Base-by-base conservation (phyloP, 2,329 filamentous ascomycete species). In the Paraconiothyrium brasiliense region DNA sequence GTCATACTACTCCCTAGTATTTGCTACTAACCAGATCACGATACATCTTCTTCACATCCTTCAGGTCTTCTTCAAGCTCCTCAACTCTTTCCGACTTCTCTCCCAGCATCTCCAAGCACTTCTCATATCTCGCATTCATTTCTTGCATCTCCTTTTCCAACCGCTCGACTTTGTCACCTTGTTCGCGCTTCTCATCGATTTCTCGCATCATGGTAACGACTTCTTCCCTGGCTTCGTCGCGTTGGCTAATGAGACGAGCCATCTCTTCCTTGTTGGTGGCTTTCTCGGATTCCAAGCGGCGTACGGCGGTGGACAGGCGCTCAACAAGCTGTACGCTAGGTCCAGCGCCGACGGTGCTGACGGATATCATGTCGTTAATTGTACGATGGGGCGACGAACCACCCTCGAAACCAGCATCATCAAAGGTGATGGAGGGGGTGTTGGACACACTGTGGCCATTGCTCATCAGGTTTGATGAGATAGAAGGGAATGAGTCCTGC, bases 31-130 rank as follows among this genome's bases (percentile, higher is more conserved):
- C 91, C 77, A 99, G 81, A 76, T 98, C 94, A 67, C 93, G 88
- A 82, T 98, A 98, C 86, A 99, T 97, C 74, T 90, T 90, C 84
- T 99, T 99, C 77, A 99, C 85, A 83, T 99, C 95, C 67, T 89
- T 84, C 57, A 99, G 91, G 83, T 98, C 95, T 13, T 91, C 90
- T 78, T 86, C 89, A 68, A 99, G 82, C 83, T 99, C 95, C 74
- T 97, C 93, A 2, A 97, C 94, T 73, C 91, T 83, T 83, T 99
- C 95, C 78, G 93, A 97, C 86, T 97, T 97, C 86, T 99, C 95
- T 1, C 95, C 95, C 59, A 99, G 81, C 88, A 98, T 90, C 81
- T 98, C 94, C 57, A 99, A 83, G 62, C 93, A 96, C 14, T 93
- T 95, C 76, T 97, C 89, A 76, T 98, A 97, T 71, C 94, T 85